phyloP scores from a whole-genome alignment of 495 filamentous ascomycete species.

The Lophium mytilinum region DNA sequence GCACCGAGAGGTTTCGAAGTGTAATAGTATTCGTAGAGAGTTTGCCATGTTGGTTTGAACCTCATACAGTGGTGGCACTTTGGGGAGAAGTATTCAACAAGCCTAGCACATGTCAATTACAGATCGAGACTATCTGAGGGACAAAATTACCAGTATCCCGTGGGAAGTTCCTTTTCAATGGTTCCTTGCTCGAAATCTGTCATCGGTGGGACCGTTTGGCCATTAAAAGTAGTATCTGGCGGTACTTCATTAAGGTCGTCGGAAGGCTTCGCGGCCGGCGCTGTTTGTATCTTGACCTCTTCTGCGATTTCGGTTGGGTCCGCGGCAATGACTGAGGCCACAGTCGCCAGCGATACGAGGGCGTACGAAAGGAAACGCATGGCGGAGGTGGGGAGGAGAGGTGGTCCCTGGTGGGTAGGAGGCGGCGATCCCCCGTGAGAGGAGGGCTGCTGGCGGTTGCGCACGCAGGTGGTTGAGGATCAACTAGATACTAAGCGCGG shows the following conservation, averaged over 20 bases:
- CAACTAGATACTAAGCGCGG: no score
- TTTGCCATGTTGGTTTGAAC: constrained; percentile 82
- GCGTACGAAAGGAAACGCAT: constrained; percentile 22
- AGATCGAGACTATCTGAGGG: not conserved
- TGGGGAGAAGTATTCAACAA: constrained; percentile 71
- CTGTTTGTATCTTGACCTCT: not conserved
- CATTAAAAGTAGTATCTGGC: constrained; percentile 64
- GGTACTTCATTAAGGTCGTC: constrained; percentile 11
- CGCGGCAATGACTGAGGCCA: constrained; percentile 10
- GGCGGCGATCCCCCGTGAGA: not conserved
- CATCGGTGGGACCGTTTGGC: constrained; percentile 65
- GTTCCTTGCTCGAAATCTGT: constrained; percentile 50
- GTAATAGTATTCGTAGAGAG: constrained; percentile 92
- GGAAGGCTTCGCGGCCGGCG: not conserved
- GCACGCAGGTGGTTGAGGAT: not conserved
- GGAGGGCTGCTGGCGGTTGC: not conserved
- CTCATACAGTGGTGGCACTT: constrained; percentile 71
- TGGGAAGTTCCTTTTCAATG: constrained; percentile 49
- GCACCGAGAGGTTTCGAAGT: constrained; percentile 64
- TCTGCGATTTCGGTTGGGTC: not conserved
- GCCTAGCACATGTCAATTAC: constrained; percentile 37
- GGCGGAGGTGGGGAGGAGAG: not conserved
- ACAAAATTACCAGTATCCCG: constrained; percentile 52
- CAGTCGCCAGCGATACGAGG: constrained; percentile 22
- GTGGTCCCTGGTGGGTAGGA: not conserved